phyloP scores from a whole-genome alignment of 345 rosid genomes.

The Hevea brasiliensis region DNA sequence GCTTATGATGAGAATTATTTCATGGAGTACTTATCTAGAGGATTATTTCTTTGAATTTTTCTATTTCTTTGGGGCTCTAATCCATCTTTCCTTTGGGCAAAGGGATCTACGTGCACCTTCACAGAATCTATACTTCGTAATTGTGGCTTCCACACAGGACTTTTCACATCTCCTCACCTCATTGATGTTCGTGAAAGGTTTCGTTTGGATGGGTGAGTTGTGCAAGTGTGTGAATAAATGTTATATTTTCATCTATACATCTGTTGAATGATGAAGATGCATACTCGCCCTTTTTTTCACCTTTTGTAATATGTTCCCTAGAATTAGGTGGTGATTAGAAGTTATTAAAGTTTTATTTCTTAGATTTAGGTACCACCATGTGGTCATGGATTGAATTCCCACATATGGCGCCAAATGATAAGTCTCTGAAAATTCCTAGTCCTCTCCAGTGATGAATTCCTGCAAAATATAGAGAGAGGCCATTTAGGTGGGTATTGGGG shows the following conservation, averaged over 20 bases:
- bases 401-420: too few relatives aligned
- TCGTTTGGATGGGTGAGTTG: constrained; percentile 76
- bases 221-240: not conserved
- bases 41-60: not conserved
- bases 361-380: too few relatives aligned
- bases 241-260: not conserved
- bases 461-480: too few relatives aligned
- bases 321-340: not conserved
- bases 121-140: constrained; percentile 77
- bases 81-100: constrained; percentile 14
- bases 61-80: not conserved
- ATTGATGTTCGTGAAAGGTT: constrained; percentile 91
- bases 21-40: not conserved
- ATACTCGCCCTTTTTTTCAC: not conserved
- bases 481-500: too few relatives aligned
- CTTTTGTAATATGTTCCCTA: not conserved
- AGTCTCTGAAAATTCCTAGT: too few relatives aligned
- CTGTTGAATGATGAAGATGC: not conserved
- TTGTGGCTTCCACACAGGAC: constrained; percentile 86
- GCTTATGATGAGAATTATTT: not conserved
- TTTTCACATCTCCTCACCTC: constrained; percentile 95
- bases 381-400: too few relatives aligned
- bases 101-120: constrained; percentile 96
- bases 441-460: too few relatives aligned
- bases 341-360: too few relatives aligned